Percentiles rank a stretch among this genome's conserved stretches.
These are phyloP conservation scores for Lotmaria passim DNA, from an alignment of 208 protist genomes.

Conservation along the genomic window DNA sequence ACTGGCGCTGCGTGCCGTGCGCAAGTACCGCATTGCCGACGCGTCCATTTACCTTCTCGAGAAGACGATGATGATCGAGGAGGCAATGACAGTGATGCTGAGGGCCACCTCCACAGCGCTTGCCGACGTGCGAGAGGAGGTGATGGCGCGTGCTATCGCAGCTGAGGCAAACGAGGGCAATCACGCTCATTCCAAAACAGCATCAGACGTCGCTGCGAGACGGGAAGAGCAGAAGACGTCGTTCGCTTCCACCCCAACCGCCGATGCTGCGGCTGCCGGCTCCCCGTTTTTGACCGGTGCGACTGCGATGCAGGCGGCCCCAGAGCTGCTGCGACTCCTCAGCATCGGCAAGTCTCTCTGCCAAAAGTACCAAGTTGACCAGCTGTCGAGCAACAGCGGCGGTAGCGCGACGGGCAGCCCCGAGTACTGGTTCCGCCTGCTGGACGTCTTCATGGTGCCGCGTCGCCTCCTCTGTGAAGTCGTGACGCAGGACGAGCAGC, in stretches of 20 bases:
- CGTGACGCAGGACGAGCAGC: constrained; percentile 21
- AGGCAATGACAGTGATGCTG: constrained; percentile 61
- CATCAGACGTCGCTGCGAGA: neutral
- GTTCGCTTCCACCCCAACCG: neutral
- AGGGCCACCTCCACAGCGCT: constrained; percentile 27
- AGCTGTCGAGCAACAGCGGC: constrained; percentile 5
- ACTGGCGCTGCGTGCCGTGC: constrained; percentile 49
- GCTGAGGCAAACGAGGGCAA: neutral
- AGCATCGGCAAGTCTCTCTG: constrained; percentile 55
- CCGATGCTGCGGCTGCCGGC: neutral
- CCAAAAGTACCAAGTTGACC: constrained; percentile 38
- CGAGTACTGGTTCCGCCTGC: constrained; percentile 65
- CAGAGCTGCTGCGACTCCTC: constrained; percentile 41
- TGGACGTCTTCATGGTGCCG: constrained; percentile 66
- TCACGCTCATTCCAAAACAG: neutral
- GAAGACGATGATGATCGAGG: constrained; percentile 58
- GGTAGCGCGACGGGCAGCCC: neutral
- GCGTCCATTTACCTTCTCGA: constrained; percentile 72
- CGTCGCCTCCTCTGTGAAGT: constrained; percentile 43
- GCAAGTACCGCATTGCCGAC: constrained; percentile 58
- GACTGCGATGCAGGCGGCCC: constrained; percentile 3
- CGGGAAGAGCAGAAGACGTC: neutral
- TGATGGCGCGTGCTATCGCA: constrained; percentile 1
- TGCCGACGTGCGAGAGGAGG: constrained; percentile 24
- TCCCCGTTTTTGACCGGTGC: neutral